Evolutionary conservation across 2,329 filamentous ascomycete genomes (phyloP).

Genomic region (Aspergillus sp.): DNA sequence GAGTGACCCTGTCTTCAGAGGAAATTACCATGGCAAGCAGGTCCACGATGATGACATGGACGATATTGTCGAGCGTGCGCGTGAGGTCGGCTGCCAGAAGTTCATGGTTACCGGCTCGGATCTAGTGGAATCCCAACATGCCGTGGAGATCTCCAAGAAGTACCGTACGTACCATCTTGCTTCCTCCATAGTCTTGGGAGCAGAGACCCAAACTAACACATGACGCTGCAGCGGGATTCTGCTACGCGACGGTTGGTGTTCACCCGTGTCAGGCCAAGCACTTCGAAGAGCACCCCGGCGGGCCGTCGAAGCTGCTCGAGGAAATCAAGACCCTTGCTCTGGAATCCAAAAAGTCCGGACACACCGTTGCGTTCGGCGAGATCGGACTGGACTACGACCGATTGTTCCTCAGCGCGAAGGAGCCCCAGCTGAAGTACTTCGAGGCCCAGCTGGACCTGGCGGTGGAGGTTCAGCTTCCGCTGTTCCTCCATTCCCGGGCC

Average conservation of each 20-base stretch:
- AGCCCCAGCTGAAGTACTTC: constrained; percentile 82
- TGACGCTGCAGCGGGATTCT: constrained; percentile 62
- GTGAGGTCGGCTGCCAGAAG: constrained; percentile 77
- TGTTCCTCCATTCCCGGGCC: constrained; percentile 90
- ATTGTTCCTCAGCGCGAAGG: constrained; percentile 75
- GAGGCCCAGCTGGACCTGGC: constrained; percentile 77
- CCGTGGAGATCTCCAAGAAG: constrained; percentile 69
- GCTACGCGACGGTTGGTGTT: constrained; percentile 89
- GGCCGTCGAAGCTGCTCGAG: constrained; percentile 47
- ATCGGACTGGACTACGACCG: constrained; percentile 97
- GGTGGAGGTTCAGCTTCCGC: constrained; percentile 71
- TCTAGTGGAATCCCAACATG: constrained; percentile 72
- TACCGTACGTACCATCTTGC: constrained; percentile 60
- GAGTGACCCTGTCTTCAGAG: constrained; percentile 85
- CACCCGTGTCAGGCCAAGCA: constrained; percentile 85
- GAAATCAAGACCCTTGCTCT: constrained; percentile 65
- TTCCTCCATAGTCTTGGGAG: constrained; percentile 9
- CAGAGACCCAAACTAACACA: constrained; percentile 10
- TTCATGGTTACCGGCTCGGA: constrained; percentile 94
- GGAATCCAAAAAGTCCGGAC: constrained; percentile 55
- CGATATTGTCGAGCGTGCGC: constrained; percentile 75
- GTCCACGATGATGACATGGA: constrained; percentile 46
- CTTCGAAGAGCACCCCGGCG: constrained; percentile 62
- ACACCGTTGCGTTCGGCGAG: constrained; percentile 83
- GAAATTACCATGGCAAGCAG: constrained; percentile 77